Base-by-base conservation (phyloP, 495 filamentous ascomycete genomes). In the Penicillium verhagenii region DNA sequence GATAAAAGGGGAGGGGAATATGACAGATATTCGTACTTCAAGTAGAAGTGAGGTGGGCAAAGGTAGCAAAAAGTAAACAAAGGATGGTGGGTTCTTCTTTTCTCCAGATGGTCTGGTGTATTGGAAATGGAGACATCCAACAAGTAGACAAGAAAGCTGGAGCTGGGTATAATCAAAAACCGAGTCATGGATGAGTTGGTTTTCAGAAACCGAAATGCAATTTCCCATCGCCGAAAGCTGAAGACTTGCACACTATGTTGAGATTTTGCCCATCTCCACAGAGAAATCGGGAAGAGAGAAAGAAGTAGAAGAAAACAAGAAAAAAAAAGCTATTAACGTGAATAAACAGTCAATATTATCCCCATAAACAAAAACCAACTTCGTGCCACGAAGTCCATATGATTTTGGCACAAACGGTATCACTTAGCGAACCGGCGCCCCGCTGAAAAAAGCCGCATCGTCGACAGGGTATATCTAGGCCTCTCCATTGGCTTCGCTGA, bases 311-410 rank as follows among this genome's bases (percentile, higher is more conserved):
- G 50, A 35, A 47, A 57, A 58, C 53, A 56, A 57, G 58, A 61
- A 54, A 65, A 65, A n/a, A 69, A 69, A 75, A 75, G 68, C 69
- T 73, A 76, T 74, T 74, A 76, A 74, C 69, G 70, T 74, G 70
- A 74, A 73, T 72, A 72, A 76, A 71, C 66, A 69, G 69, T 72
- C 71, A 72, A 74, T 73, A 74, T 73, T 74, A 74, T 64, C 71
- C 69, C 70, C 72, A 71, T 70, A 68, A 67, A 72, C 65, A 71
- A 52, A 69, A 69, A 64, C 65, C 61, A 68, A 65, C 63, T 69
- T 68, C 47, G 70, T 67, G 70, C 72, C 67, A 63, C 65, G 56
- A 70, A 62, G 66, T 69, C 67, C 70, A 73, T n/a, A n/a, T 73
- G 59, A 70, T 68, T 66, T 68, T 67, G 69, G 68, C 69, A 72